phyloP scores from a whole-genome alignment of 345 rosid genomes.

The Hibiscus mutabilis region DNA sequence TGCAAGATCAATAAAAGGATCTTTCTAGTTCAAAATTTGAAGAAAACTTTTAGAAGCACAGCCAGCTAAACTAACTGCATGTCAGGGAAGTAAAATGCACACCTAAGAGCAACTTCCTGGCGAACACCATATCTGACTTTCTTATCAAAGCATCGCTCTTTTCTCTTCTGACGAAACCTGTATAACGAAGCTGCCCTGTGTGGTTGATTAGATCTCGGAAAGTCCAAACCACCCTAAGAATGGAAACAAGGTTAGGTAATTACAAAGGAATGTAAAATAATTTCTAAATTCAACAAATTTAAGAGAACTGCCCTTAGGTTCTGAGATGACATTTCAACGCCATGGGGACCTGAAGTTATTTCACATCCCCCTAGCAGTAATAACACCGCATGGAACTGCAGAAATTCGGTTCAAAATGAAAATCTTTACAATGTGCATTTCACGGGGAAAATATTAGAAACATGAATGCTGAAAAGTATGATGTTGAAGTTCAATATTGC shows the following conservation, averaged over 20 bases:
- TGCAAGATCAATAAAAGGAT: background rate
- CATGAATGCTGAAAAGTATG: background rate
- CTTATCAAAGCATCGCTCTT: slow-evolving; percentile 86
- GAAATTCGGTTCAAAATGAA: background rate
- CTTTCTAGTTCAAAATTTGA: background rate
- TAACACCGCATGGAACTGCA: slow-evolving; percentile 75
- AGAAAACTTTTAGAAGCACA: background rate
- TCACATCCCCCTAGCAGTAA: slow-evolving; percentile 75
- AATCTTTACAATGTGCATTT: background rate
- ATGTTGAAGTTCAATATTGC: background rate
- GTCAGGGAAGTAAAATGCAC: background rate
- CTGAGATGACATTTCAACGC: slow-evolving; percentile 48
- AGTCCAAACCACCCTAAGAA: slow-evolving; percentile 46
- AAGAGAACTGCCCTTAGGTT: slow-evolving; percentile 40
- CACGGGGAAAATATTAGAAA: background rate
- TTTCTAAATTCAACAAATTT: background rate
- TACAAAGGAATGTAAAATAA: background rate
- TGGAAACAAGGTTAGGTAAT: background rate
- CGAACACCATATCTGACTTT: slow-evolving; percentile 94
- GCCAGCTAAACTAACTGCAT: background rate
- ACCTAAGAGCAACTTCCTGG: slow-evolving; percentile 97
- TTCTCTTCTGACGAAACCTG: slow-evolving; percentile 91
- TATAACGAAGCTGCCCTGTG: slow-evolving; percentile 80
- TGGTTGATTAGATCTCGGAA: slow-evolving; percentile 65
- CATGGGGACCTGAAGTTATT: slow-evolving; percentile 50